These are phyloP conservation scores for Climacium dendroides DNA, from an alignment of 225 moss, liverwort and hornwort species.

Conservation along the genomic window DNA sequence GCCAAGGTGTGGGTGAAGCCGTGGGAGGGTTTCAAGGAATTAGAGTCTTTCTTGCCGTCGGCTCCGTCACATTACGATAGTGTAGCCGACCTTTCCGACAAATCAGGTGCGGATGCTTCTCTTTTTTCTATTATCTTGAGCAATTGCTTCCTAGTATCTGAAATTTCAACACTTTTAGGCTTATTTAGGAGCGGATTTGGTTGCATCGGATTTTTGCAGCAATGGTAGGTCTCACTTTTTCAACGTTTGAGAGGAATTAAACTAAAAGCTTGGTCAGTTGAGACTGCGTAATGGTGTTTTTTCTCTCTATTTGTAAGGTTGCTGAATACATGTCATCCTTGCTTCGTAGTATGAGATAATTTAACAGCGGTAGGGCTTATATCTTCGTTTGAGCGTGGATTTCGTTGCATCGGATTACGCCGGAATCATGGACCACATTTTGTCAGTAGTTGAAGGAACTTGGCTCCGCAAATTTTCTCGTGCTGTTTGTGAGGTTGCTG, in stretches of 20 bases:
- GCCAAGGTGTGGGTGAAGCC: conserved; percentile 58
- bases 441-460: not conserved
- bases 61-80: not conserved
- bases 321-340: not conserved
- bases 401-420: not conserved
- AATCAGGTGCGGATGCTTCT: not conserved
- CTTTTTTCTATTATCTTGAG: not conserved
- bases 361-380: not conserved
- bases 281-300: not conserved
- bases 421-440: not conserved
- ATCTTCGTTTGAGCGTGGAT: not conserved
- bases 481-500: not conserved
- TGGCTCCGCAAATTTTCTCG: not conserved
- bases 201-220: not conserved
- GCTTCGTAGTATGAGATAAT: not conserved
- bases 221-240: not conserved
- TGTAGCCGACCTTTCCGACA: not conserved
- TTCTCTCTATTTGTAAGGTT: not conserved
- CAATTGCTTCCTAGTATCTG: not conserved
- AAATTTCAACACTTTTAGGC: not conserved
- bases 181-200: not conserved
- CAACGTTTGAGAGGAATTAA: not conserved
- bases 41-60: conserved; percentile 38
- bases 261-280: not conserved
- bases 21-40: conserved; percentile 43